Evolutionary conservation across 805 yeast genomes (phyloP).

Genomic region (Yarrowia alimentaria): DNA sequence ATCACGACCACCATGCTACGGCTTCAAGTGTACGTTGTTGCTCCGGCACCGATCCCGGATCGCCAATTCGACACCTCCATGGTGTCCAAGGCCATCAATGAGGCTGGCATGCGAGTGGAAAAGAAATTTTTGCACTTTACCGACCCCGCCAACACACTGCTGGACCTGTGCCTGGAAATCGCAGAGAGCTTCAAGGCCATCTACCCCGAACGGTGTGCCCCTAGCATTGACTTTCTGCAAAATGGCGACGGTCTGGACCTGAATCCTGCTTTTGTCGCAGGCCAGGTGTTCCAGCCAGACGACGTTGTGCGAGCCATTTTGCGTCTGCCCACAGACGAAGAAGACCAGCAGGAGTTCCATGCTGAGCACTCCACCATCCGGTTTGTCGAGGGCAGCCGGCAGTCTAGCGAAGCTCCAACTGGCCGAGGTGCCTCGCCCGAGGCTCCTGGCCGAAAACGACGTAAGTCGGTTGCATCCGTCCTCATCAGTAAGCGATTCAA

Average conservation of each 20-base stretch:
- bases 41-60: constrained; percentile 1
- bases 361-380: not conserved
- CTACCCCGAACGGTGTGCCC: constrained; percentile 13
- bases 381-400: not conserved
- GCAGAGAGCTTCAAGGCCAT: constrained; percentile 10
- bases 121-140: constrained; percentile 21
- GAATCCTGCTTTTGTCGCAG: not conserved
- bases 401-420: too few relatives aligned
- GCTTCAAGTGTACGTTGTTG: constrained; percentile 15
- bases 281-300: constrained; percentile 1
- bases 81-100: constrained; percentile 6
- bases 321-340: constrained; percentile 17
- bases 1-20: constrained; percentile 16
- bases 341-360: constrained; percentile 3
- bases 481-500: constrained; percentile 17
- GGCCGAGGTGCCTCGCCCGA: too few relatives aligned
- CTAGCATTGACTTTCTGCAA: constrained; percentile 16
- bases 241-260: constrained; percentile 3
- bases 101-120: constrained; percentile 18
- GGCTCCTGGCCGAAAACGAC: too few relatives aligned
- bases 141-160: constrained; percentile 4
- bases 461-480: too few relatives aligned
- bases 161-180: constrained; percentile 15
- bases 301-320: constrained; percentile 17
- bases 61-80: constrained; percentile 1